phyloP scores from a whole-genome alignment of 495 filamentous ascomycete species.

The Hypoxylon rickii region DNA sequence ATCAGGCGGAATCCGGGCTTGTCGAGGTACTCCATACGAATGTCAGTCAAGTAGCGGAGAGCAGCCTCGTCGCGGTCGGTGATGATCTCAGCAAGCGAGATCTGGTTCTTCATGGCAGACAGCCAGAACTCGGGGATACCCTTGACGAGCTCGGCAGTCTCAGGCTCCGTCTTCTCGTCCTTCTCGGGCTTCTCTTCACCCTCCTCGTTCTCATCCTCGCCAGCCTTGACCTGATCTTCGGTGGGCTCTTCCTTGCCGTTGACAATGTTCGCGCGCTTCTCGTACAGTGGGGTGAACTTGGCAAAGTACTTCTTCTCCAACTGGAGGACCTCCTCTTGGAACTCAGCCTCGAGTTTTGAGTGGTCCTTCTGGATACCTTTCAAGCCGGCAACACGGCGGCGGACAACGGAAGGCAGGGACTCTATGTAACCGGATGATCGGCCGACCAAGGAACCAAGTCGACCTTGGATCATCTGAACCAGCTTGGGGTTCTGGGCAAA shows the following conservation, averaged over 20 bases:
- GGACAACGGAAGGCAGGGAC: constrained; percentile 84
- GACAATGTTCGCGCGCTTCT: constrained; percentile 91
- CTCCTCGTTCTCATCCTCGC: constrained; percentile 72
- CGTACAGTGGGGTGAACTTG: constrained; percentile 96
- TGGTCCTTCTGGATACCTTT: constrained; percentile 99
- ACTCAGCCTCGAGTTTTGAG: constrained; percentile 94
- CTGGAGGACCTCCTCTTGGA: constrained; percentile 96
- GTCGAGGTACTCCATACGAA: constrained; percentile 99
- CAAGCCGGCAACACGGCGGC: constrained; percentile 88
- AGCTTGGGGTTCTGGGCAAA: constrained; percentile 93
- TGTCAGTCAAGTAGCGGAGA: constrained; percentile 87
- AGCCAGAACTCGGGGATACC: constrained; percentile 99
- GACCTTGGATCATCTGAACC: constrained; percentile 95
- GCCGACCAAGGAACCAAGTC: constrained; percentile 90
- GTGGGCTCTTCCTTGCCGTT: constrained; percentile 88
- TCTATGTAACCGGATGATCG: constrained; percentile 98
- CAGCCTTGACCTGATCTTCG: constrained; percentile 81
- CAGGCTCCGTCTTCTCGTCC: constrained; percentile 55
- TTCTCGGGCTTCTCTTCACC: constrained; percentile 57
- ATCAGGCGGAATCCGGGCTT: constrained; percentile 96
- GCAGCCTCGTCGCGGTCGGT: constrained; percentile 94
- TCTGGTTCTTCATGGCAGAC: constrained; percentile 99
- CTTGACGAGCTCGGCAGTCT: constrained; percentile 52
- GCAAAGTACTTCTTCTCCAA: constrained; percentile 99
- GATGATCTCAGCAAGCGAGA: constrained; percentile 95